phyloP scores from a whole-genome alignment of 805 yeast genomes.

The Komagataella pseudopastoris region DNA sequence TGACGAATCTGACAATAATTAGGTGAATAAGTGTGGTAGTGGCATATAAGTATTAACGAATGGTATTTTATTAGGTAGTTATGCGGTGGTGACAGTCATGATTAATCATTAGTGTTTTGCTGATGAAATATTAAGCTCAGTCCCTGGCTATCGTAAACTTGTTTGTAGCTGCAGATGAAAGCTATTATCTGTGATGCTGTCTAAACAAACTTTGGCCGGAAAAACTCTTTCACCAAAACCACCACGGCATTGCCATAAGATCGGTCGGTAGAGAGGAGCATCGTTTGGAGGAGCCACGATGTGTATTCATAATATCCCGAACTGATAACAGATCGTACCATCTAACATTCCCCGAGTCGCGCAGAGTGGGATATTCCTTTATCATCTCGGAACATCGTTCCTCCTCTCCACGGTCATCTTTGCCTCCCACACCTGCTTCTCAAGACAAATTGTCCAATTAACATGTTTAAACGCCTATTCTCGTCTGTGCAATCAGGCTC shows the following conservation, averaged over 20 bases:
- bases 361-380: background rate
- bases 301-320: too few relatives aligned
- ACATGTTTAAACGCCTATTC: constrained; percentile 2
- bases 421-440: background rate
- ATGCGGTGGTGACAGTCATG: too few relatives aligned
- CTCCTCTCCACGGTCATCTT: background rate
- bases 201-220: too few relatives aligned
- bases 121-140: too few relatives aligned
- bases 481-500: constrained; percentile 17
- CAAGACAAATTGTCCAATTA: background rate
- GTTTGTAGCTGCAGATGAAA: too few relatives aligned
- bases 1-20: background rate
- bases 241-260: too few relatives aligned
- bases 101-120: too few relatives aligned
- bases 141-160: too few relatives aligned
- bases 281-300: too few relatives aligned
- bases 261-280: too few relatives aligned
- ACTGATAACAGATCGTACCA: background rate
- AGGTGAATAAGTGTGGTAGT: background rate
- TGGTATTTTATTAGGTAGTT: background rate
- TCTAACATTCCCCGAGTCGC: background rate
- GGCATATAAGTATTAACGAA: background rate
- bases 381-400: background rate
- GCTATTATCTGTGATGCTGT: too few relatives aligned
- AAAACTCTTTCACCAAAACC: too few relatives aligned